Base-by-base conservation (phyloP, 768 basidiomycete species). In the Naganishia onofrii region DNA sequence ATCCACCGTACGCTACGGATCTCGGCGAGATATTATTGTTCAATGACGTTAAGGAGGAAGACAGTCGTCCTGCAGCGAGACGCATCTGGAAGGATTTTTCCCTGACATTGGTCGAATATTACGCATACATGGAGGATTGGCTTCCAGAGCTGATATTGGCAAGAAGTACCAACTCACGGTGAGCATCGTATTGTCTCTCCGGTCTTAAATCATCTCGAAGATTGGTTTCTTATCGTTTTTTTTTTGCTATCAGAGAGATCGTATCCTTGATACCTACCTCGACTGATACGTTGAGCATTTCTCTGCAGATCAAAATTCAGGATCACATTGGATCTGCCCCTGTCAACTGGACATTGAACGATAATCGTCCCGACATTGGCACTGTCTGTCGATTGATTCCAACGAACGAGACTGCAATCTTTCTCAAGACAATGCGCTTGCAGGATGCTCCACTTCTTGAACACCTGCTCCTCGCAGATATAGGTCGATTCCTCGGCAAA, bases 81-180 rank as follows among this genome's bases (percentile, higher is more conserved):
- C 19, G 46, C 21, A 26, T 69, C 17, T 72, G 71, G 71, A 56
- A 23, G 26, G 15, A 29, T 28, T 68, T 72, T 26, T 52, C 54
- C 19, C 23, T 65, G 5, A 67, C 71, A 13, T 26, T 72, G 48
- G 58, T 69, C 26, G 67, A 68, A 0, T 31, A 68, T 56, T 31
- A 58, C 44, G 71, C 71, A 26, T 63, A 51, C n/a, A 53, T 17
- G 53, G 71, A 72, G 63, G 71, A 67, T 12, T 72, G 71, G 71
- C 64, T 69, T 34, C 32, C 60, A 17, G 67, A 68, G 34, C 51
- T 70, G 8, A 48, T 60, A 12, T 46, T 31, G 51, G 51, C 53
- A 36, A 53, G 66, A 23, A 53, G 29, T 6, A 23, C 19, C 23
- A 36, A 38, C 28, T 53, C 42, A 3, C 23, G 13, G 55, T 68